Evolutionary conservation across 2,329 filamentous ascomycete genomes (phyloP).

Genomic region (Monilinia aucupariae): DNA sequence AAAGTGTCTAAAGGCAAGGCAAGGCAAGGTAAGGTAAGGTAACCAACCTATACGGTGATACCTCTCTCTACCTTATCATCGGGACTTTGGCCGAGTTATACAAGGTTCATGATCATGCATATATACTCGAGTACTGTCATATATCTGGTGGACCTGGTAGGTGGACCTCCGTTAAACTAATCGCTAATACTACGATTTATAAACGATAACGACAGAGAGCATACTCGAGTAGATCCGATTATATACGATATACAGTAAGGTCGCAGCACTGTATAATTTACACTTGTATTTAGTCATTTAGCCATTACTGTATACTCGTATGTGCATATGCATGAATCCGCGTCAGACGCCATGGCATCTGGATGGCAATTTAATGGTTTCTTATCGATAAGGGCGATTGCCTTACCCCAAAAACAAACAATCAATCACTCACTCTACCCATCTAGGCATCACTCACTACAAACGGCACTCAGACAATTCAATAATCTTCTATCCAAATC

Average conservation of each 20-base stretch:
- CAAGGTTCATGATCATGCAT: not conserved
- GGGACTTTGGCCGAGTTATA: not conserved
- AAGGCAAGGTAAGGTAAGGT: too few species aligned
- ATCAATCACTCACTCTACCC: not conserved
- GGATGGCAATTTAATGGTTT: not conserved
- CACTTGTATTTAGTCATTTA: too few species aligned
- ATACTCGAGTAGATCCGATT: not conserved
- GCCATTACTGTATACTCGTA: too few species aligned
- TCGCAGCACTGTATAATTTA: too few species aligned
- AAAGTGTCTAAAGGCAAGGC: not conserved
- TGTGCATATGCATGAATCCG: not conserved
- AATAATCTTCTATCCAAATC: slow-evolving; percentile 8
- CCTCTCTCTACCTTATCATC: not conserved
- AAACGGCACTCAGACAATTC: not conserved
- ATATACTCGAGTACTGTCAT: too few species aligned
- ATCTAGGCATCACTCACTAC: not conserved
- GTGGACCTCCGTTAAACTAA: not conserved
- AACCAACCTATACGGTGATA: not conserved
- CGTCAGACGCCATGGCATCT: not conserved
- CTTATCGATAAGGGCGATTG: slow-evolving; percentile 16
- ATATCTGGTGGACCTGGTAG: not conserved
- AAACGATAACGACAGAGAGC: not conserved
- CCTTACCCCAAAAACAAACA: not conserved
- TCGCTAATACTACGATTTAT: not conserved
- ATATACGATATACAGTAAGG: too few species aligned